Percentiles rank a stretch among this genome's conserved stretches.
Conservation (phyloP, 768 basidiomycete species). For the Nidula microcarpa region DNA sequence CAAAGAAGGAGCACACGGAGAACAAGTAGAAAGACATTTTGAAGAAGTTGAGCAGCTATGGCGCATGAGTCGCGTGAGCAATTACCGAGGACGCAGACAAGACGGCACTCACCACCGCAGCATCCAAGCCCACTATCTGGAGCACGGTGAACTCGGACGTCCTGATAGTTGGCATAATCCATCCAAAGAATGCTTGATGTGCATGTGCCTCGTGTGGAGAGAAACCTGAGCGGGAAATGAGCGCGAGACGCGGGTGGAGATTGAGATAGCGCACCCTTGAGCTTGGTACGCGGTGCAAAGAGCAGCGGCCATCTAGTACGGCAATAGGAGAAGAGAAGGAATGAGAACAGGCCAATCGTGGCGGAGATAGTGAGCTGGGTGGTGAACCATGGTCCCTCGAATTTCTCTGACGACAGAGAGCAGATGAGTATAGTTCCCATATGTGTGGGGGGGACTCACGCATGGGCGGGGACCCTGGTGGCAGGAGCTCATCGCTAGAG, state of each 20-base stretch:
- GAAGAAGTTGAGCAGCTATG: conserved; percentile 88
- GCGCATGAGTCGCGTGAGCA: background rate
- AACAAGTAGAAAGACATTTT: conserved; percentile 95
- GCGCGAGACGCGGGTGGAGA: conserved; percentile 3
- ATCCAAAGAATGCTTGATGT: conserved; percentile 86
- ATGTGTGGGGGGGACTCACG: conserved; percentile 30
- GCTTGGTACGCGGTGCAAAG: conserved; percentile 90
- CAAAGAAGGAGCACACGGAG: conserved; percentile 79
- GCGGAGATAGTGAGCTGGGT: conserved; percentile 83
- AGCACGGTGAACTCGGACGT: conserved; percentile 92
- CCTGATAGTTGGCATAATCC: conserved; percentile 90
- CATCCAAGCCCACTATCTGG: conserved; percentile 95
- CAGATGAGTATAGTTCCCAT: background rate
- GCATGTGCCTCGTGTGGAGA: conserved; percentile 92
- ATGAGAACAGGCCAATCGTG: conserved; percentile 73
- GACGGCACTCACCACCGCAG: conserved; percentile 74
- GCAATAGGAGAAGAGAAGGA: conserved; percentile 86
- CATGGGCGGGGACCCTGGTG: conserved; percentile 66
- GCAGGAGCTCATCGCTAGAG: conserved; percentile 32
- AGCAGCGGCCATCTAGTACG: conserved; percentile 85
- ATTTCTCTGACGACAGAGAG: conserved; percentile 48
- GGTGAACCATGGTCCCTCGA: conserved; percentile 93
- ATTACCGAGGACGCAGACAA: background rate
- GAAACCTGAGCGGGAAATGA: conserved; percentile 53
- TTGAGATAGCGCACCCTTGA: conserved; percentile 66